Conservation (phyloP, 2,329 filamentous ascomycete genomes). For the Apiospora aurea region DNA sequence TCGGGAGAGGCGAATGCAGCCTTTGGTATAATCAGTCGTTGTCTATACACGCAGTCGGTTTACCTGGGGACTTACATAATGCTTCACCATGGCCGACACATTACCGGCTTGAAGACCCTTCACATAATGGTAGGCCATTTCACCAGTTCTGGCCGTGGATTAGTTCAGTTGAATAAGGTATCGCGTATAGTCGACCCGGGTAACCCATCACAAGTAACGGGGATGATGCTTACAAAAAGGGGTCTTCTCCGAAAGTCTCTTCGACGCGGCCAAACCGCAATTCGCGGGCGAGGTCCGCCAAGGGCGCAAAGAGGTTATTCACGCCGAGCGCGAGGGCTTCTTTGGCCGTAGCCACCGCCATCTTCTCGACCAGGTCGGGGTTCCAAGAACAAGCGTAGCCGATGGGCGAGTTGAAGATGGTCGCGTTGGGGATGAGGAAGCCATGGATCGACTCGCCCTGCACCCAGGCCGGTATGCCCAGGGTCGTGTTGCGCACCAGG, state of each 20-base stretch:
- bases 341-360: slow-evolving; percentile 70
- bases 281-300: slow-evolving; percentile 75
- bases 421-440: slow-evolving; percentile 74
- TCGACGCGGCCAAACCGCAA: slow-evolving; percentile 76
- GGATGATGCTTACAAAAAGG: slow-evolving; percentile 55
- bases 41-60: slow-evolving; percentile 33
- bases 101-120: slow-evolving; percentile 68
- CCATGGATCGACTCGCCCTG: slow-evolving; percentile 80
- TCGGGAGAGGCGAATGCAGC: slow-evolving; percentile 72
- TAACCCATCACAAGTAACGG: background rate
- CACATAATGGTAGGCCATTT: slow-evolving; percentile 67
- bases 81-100: slow-evolving; percentile 77
- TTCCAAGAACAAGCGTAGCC: slow-evolving; percentile 77
- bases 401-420: slow-evolving; percentile 82
- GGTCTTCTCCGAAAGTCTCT: slow-evolving; percentile 76
- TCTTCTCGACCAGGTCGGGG: slow-evolving; percentile 66
- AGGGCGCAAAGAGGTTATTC: slow-evolving; percentile 76
- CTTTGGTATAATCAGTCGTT: slow-evolving; percentile 34
- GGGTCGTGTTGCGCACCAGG: slow-evolving; percentile 67
- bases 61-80: slow-evolving; percentile 58
- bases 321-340: slow-evolving; percentile 73
- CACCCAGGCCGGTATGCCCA: slow-evolving; percentile 76
- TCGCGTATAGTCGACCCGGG: background rate
- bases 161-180: slow-evolving; percentile 25
- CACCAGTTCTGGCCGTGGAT: slow-evolving; percentile 55